Percentiles rank a stretch among this genome's conserved stretches.
Evolutionary conservation across 352 stramenopile species (phyloP).

Genomic region (Phytopythium delawarense): DNA sequence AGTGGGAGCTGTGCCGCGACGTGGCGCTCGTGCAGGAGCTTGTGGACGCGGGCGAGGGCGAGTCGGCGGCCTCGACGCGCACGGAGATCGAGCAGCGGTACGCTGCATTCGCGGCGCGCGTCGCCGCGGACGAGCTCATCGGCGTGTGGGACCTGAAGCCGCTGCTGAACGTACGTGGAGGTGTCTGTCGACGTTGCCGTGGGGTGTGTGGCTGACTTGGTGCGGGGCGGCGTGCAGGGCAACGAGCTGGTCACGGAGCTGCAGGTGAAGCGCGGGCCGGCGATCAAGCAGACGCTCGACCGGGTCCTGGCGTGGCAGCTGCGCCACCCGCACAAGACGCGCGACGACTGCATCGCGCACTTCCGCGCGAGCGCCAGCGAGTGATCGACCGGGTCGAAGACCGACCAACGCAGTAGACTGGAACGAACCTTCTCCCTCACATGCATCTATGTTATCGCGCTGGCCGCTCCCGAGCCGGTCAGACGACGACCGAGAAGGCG

Average conservation of each 20-base stretch:
- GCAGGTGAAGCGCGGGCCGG: conserved; percentile 48
- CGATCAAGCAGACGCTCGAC: conserved; percentile 57
- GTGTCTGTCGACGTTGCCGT: not conserved
- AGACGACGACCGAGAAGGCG: conserved; percentile 63
- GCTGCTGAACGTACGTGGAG: conserved; percentile 53
- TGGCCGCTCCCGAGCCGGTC: conserved; percentile 2
- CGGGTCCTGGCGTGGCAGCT: conserved; percentile 61
- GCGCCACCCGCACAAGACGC: conserved; percentile 34
- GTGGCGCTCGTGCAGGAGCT: conserved; percentile 50
- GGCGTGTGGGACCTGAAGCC: conserved; percentile 63
- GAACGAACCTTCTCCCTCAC: no score
- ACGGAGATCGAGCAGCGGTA: conserved; percentile 28
- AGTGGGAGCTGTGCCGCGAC: conserved; percentile 60
- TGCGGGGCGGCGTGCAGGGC: conserved; percentile 24
- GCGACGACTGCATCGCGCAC: conserved; percentile 53
- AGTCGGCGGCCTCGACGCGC: conserved; percentile 9
- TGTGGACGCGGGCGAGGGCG: conserved; percentile 13
- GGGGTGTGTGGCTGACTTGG: conserved; percentile 7
- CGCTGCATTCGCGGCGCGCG: conserved; percentile 23
- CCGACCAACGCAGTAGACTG: not conserved
- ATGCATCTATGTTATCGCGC: conserved; percentile 5
- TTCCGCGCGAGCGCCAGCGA: conserved; percentile 13
- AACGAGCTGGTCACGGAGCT: conserved; percentile 67
- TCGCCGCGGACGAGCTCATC: conserved; percentile 26
- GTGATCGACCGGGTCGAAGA: not conserved